Conservation (phyloP, 306 rosid species). For the Cotoneaster glaucophyllus region DNA sequence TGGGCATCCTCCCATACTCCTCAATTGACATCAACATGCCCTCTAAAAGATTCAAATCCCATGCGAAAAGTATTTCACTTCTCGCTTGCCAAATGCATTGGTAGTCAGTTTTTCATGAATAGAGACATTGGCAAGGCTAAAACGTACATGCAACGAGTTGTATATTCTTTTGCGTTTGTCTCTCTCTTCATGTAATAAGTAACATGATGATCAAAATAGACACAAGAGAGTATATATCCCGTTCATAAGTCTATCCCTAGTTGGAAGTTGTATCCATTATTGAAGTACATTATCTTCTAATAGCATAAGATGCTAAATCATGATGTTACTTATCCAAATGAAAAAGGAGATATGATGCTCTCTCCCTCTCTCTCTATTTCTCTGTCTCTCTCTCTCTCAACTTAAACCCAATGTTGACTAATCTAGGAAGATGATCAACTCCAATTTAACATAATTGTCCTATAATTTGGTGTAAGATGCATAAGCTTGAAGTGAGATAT, state of each 20-base stretch:
- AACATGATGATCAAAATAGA: too few species aligned
- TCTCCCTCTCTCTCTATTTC: not conserved
- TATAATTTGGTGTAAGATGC: too few species aligned
- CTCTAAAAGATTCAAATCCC: not conserved
- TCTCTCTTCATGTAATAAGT: too few species aligned
- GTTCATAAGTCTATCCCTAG: not conserved
- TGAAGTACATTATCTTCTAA: not conserved
- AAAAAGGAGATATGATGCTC: not conserved
- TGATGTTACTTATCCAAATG: not conserved
- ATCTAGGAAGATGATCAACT: not conserved
- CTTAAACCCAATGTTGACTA: not conserved
- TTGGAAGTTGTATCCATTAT: not conserved
- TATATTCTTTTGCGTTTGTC: too few species aligned
- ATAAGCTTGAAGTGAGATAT: not conserved
- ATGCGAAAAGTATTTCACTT: not conserved
- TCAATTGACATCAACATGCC: too few species aligned
- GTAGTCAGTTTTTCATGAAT: not conserved
- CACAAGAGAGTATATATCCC: too few species aligned
- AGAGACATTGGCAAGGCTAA: too few species aligned
- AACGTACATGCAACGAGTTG: too few species aligned
- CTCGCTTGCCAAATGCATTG: not conserved
- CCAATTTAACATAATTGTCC: not conserved
- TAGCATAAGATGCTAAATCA: slow-evolving; percentile 6
- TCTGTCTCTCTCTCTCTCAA: not conserved
- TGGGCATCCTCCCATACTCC: not conserved